Conservation (phyloP, 2,329 filamentous ascomycete genomes). For the Rhynchosporium secalis region DNA sequence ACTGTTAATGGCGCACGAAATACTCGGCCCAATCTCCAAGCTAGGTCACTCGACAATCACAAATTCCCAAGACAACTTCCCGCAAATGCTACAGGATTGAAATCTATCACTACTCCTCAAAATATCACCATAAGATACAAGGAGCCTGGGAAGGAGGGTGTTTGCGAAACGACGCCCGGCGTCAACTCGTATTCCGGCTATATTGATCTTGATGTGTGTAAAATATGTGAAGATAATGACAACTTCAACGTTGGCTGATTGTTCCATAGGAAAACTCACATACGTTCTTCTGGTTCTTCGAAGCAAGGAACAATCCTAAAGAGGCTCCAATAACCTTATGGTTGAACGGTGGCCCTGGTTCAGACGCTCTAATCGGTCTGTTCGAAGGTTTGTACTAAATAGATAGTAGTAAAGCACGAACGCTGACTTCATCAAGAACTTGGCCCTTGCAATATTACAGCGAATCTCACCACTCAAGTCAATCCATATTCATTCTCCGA, state of each 20-base stretch:
- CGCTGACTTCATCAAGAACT: constrained; percentile 34
- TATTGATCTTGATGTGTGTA: constrained; percentile 32
- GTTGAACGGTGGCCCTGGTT: constrained; percentile 55
- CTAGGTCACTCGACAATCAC: constrained; percentile 24
- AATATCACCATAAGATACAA: constrained; percentile 47
- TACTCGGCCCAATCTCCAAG: constrained; percentile 29
- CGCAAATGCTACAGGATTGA: constrained; percentile 42
- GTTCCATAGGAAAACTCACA: constrained; percentile 45
- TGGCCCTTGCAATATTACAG: constrained; percentile 45
- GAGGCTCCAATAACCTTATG: constrained; percentile 52
- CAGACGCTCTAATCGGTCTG: constrained; percentile 54
- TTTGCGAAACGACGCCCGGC: constrained; percentile 36
- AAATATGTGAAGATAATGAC: background rate
- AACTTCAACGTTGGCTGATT: constrained; percentile 11
- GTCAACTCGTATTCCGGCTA: constrained; percentile 38
- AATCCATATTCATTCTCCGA: constrained; percentile 64
- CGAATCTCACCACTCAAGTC: constrained; percentile 39
- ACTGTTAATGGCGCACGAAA: constrained; percentile 19
- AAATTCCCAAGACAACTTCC: constrained; percentile 42
- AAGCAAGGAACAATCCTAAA: constrained; percentile 48
- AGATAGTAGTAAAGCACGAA: too few species aligned
- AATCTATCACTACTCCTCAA: constrained; percentile 43
- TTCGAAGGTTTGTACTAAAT: constrained; percentile 41
- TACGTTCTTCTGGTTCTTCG: constrained; percentile 52
- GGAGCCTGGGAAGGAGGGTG: constrained; percentile 43